Conservation (phyloP, 2,329 filamentous ascomycete genomes). For the Phoma sp. region DNA sequence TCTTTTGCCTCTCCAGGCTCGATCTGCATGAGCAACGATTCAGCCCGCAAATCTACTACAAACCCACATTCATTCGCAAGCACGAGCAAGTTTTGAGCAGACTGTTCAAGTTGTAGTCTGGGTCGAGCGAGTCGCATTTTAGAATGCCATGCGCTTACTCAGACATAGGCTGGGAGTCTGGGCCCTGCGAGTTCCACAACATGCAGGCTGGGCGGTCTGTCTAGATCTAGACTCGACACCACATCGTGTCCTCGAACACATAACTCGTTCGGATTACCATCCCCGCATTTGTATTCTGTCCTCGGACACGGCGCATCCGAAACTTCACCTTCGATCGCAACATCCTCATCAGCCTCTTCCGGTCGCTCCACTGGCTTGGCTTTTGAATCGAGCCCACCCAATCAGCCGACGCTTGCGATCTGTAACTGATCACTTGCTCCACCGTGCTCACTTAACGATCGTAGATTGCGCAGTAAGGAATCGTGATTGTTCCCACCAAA, state of each 20-base stretch:
- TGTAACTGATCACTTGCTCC: neutral
- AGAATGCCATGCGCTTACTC: slow-evolving; percentile 9
- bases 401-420: neutral
- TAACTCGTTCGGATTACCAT: neutral
- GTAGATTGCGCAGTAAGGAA: neutral
- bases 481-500: too few relatives aligned
- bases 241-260: neutral
- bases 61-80: too few relatives aligned
- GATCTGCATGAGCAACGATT: neutral
- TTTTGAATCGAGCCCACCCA: neutral
- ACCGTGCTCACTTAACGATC: neutral
- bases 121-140: neutral
- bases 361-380: neutral
- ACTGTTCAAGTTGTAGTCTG: neutral
- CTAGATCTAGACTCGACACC: slow-evolving; percentile 10
- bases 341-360: slow-evolving; percentile 1
- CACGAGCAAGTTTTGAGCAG: neutral
- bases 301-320: neutral
- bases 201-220: neutral
- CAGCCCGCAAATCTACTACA: too few relatives aligned
- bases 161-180: neutral
- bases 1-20: neutral
- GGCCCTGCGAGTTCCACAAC: neutral
- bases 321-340: neutral
- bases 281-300: neutral